Evolutionary conservation across 805 yeast genomes (phyloP).

Genomic region (Clavispora vitiphila): DNA sequence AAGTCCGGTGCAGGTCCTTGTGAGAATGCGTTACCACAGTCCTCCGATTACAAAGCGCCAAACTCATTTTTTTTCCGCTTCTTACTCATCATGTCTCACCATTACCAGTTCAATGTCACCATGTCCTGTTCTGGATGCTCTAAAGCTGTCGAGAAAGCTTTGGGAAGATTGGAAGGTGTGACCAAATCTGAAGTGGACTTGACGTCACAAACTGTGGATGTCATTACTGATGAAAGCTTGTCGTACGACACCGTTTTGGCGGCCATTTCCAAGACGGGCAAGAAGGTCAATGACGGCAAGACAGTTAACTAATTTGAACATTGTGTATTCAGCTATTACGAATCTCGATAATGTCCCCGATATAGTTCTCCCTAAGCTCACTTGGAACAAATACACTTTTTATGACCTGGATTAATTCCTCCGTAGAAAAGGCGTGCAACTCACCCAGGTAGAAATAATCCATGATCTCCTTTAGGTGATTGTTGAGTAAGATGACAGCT

Average conservation of each 20-base stretch:
- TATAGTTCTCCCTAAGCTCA: constrained; percentile 38
- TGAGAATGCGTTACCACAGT: background rate
- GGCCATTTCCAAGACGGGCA: constrained; percentile 87
- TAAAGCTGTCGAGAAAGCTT: constrained; percentile 75
- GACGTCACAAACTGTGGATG: constrained; percentile 78
- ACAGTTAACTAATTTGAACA: constrained; percentile 16
- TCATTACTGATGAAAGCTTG: constrained; percentile 49
- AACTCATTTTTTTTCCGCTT: background rate
- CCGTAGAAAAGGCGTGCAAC: constrained; percentile 43
- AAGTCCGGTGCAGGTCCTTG: background rate
- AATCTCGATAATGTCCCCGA: constrained; percentile 43
- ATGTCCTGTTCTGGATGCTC: constrained; percentile 91
- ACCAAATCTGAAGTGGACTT: constrained; percentile 67
- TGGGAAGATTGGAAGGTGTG: constrained; percentile 69
- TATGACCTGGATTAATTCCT: constrained; percentile 40
- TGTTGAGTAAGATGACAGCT: constrained; percentile 27
- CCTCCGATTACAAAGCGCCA: background rate
- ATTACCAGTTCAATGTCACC: constrained; percentile 74
- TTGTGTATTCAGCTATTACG: constrained; percentile 21
- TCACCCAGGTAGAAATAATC: constrained; percentile 49
- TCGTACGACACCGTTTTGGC: constrained; percentile 75
- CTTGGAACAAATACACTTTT: constrained; percentile 44
- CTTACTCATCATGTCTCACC: constrained; percentile 10
- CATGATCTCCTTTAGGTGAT: constrained; percentile 43
- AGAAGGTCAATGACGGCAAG: constrained; percentile 67